Conservation (phyloP, 495 filamentous ascomycete species). For the Penicillium manginii region DNA sequence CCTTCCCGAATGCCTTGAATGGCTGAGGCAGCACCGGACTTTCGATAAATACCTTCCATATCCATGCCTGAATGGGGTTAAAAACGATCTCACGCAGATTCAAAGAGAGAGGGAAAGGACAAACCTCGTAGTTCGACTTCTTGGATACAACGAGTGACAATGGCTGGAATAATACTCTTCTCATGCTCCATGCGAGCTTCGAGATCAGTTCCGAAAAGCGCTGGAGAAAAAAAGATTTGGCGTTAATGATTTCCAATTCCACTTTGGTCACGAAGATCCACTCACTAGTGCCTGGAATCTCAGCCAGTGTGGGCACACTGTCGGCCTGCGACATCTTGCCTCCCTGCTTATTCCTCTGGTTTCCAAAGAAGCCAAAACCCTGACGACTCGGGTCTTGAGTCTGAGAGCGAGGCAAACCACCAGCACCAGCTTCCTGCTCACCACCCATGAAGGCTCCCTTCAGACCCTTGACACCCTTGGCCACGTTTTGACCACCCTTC, state of each 20-base stretch:
- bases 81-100: too few relatives aligned
- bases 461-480: constrained; percentile 93
- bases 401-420: constrained; percentile 51
- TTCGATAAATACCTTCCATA: constrained; percentile 96
- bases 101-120: constrained; percentile 15
- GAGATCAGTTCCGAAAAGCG: constrained; percentile 90
- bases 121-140: constrained; percentile 88
- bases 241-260: background rate
- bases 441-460: constrained; percentile 74
- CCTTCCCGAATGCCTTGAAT: constrained; percentile 86
- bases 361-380: constrained; percentile 77
- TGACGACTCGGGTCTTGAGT: constrained; percentile 61
- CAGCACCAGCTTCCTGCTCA: constrained; percentile 46
- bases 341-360: constrained; percentile 53
- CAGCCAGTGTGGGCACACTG: constrained; percentile 56
- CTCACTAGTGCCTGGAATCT: constrained; percentile 56
- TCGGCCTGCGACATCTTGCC: constrained; percentile 57
- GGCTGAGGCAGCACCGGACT: constrained; percentile 87
- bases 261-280: background rate
- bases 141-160: constrained; percentile 93
- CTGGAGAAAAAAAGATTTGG: constrained; percentile 25
- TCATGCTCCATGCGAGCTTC: constrained; percentile 86
- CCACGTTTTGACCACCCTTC: constrained; percentile 89
- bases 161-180: constrained; percentile 82
- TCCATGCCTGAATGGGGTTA: constrained; percentile 75